phyloP scores from a whole-genome alignment of 495 filamentous ascomycete genomes.

The Cudoniella acicularis region DNA sequence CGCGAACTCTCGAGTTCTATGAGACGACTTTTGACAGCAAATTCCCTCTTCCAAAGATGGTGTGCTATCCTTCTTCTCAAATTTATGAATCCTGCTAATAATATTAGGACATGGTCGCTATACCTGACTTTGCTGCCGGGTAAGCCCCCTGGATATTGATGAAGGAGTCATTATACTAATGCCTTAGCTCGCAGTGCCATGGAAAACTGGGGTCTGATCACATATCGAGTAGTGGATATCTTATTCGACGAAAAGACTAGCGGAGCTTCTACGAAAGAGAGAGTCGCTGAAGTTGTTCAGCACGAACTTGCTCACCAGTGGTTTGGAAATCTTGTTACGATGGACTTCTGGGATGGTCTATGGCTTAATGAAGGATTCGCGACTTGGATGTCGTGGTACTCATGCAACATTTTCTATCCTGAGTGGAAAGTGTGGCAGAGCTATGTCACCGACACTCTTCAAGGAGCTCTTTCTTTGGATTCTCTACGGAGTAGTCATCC shows the following conservation, averaged over 20 bases:
- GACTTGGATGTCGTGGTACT: slow-evolving; percentile 75
- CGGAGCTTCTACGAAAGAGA: slow-evolving; percentile 87
- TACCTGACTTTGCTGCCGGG: slow-evolving; percentile 77
- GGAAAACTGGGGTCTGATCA: slow-evolving; percentile 99
- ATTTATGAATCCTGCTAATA: too few relatives aligned
- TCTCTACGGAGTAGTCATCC: slow-evolving; percentile 93
- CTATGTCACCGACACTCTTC: slow-evolving; percentile 88
- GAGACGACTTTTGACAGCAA: slow-evolving; percentile 74
- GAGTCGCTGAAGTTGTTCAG: slow-evolving; percentile 90
- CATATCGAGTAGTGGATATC: slow-evolving; percentile 88
- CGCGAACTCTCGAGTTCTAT: slow-evolving; percentile 87
- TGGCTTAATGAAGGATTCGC: slow-evolving; percentile 99
- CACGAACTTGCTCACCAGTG: slow-evolving; percentile 98
- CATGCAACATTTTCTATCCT: slow-evolving; percentile 83
- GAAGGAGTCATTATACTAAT: neutral
- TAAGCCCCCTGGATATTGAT: neutral
- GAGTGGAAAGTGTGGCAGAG: slow-evolving; percentile 99
- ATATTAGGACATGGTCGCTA: slow-evolving; percentile 98
- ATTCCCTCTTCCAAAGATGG: slow-evolving; percentile 81
- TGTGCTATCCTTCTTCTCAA: too few relatives aligned
- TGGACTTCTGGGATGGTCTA: slow-evolving; percentile 99
- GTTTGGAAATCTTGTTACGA: slow-evolving; percentile 98
- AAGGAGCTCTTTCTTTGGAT: slow-evolving; percentile 82
- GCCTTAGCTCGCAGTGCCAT: slow-evolving; percentile 55
- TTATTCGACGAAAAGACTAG: slow-evolving; percentile 89